Conservation (phyloP, 306 rosid species). For the Myrica gale region DNA sequence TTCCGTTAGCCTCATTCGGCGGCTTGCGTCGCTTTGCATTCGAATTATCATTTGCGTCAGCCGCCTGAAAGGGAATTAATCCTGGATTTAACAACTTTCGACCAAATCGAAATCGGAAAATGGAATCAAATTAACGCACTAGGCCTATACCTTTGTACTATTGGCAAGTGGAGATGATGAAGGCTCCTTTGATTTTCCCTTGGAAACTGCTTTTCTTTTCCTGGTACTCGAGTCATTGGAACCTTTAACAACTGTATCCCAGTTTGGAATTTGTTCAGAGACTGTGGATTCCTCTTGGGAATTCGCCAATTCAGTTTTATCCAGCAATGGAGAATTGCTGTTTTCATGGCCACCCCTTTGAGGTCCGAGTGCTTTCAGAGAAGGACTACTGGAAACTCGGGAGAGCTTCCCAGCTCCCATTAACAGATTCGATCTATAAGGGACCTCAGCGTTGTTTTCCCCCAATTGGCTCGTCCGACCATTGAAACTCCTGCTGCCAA, state of each 20-base stretch:
- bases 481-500: slow-evolving; percentile 84
- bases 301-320: slow-evolving; percentile 34
- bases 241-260: slow-evolving; percentile 35
- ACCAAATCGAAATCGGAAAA: slow-evolving; percentile 7
- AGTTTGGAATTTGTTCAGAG: slow-evolving; percentile 56
- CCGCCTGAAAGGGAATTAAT: slow-evolving; percentile 33
- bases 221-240: slow-evolving; percentile 48
- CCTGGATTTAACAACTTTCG: slow-evolving; percentile 9
- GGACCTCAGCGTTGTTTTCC: slow-evolving; percentile 40
- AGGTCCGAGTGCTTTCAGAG: slow-evolving; percentile 63
- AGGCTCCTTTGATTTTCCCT: slow-evolving; percentile 60
- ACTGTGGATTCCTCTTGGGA: slow-evolving; percentile 71
- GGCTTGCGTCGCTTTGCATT: slow-evolving; percentile 59
- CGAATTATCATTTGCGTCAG: slow-evolving; percentile 42
- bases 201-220: slow-evolving; percentile 72
- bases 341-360: slow-evolving; percentile 42
- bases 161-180: slow-evolving; percentile 19
- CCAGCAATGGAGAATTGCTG: slow-evolving; percentile 41
- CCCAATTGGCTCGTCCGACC: slow-evolving; percentile 47
- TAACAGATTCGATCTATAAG: slow-evolving; percentile 35
- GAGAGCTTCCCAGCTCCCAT: slow-evolving; percentile 42
- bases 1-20: slow-evolving; percentile 44
- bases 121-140: slow-evolving; percentile 8
- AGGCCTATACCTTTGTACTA: slow-evolving; percentile 43
- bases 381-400: slow-evolving; percentile 75